Conservation (phyloP, 2,329 filamentous ascomycete species). For the Calonectria multiphialidica region DNA sequence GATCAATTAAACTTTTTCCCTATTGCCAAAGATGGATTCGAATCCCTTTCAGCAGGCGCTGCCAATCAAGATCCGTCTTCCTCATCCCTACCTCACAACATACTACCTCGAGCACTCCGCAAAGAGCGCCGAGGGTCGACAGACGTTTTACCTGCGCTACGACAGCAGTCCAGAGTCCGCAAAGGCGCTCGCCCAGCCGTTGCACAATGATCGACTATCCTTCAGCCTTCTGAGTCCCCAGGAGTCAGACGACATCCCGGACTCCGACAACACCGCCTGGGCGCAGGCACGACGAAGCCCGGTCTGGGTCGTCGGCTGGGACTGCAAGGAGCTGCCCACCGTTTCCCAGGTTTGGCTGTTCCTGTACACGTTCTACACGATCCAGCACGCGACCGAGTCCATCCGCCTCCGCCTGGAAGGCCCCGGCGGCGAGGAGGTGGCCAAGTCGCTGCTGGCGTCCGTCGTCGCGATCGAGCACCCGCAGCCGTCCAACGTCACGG, state of each 20-base stretch:
- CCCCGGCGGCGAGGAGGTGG: slow-evolving; percentile 27
- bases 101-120: slow-evolving; percentile 38
- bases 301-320: slow-evolving; percentile 56
- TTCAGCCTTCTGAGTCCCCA: slow-evolving; percentile 32
- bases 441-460: slow-evolving; percentile 52
- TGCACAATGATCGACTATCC: slow-evolving; percentile 35
- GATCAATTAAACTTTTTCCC: background rate
- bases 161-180: slow-evolving; percentile 31
- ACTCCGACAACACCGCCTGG: slow-evolving; percentile 57
- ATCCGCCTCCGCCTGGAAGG: slow-evolving; percentile 39
- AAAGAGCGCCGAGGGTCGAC: slow-evolving; percentile 25
- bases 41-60: slow-evolving; percentile 36
- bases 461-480: slow-evolving; percentile 58
- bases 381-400: slow-evolving; percentile 37
- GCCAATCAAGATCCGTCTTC: slow-evolving; percentile 58
- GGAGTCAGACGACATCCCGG: slow-evolving; percentile 39
- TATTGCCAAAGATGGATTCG: slow-evolving; percentile 37
- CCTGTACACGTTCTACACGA: slow-evolving; percentile 59
- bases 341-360: slow-evolving; percentile 63
- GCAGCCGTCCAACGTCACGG: slow-evolving; percentile 47
- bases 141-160: slow-evolving; percentile 36
- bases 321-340: slow-evolving; percentile 51
- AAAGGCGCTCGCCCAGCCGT: slow-evolving; percentile 32
- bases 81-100: slow-evolving; percentile 38
- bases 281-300: slow-evolving; percentile 62